These are phyloP conservation scores for Colletotrichum paranaense DNA, from an alignment of 2,329 filamentous ascomycete genomes.

Conservation along the genomic window DNA sequence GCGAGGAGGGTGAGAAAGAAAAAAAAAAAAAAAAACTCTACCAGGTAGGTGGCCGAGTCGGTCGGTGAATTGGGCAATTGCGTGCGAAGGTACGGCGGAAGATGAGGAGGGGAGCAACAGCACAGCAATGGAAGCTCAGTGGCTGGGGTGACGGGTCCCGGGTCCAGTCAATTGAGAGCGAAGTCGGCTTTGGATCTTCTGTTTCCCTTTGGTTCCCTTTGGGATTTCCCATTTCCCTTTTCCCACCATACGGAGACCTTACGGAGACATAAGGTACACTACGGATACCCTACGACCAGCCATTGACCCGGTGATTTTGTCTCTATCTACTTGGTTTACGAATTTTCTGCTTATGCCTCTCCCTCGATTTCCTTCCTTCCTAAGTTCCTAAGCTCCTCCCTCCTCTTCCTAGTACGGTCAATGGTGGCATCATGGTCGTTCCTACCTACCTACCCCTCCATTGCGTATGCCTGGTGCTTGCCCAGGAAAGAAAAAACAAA, in stretches of 20 bases:
- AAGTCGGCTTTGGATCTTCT: constrained; percentile 24
- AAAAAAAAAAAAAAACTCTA: constrained; percentile 27
- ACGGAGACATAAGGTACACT: constrained; percentile 3
- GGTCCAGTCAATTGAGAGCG: constrained; percentile 25
- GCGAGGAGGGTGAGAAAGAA: constrained; percentile 1
- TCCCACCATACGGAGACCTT: background rate
- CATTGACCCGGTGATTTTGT: constrained; percentile 1
- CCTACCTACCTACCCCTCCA: background rate
- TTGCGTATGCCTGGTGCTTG: background rate
- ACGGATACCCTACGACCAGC: background rate
- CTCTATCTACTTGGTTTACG: background rate
- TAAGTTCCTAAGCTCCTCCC: too few relatives aligned
- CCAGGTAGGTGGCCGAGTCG: constrained; percentile 25
- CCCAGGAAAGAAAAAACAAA: background rate
- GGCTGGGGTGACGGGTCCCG: constrained; percentile 27
- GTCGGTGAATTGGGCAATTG: constrained; percentile 32
- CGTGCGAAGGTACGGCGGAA: constrained; percentile 25
- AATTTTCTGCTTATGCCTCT: background rate
- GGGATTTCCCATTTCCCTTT: background rate
- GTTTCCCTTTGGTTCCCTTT: background rate
- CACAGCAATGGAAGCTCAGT: constrained; percentile 16
- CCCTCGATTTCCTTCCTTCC: background rate
- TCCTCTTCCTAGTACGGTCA: background rate
- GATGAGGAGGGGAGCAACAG: background rate
- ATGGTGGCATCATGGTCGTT: too few relatives aligned